Conservation (phyloP, 2,329 filamentous ascomycete genomes). For the Elsinoe australis region DNA sequence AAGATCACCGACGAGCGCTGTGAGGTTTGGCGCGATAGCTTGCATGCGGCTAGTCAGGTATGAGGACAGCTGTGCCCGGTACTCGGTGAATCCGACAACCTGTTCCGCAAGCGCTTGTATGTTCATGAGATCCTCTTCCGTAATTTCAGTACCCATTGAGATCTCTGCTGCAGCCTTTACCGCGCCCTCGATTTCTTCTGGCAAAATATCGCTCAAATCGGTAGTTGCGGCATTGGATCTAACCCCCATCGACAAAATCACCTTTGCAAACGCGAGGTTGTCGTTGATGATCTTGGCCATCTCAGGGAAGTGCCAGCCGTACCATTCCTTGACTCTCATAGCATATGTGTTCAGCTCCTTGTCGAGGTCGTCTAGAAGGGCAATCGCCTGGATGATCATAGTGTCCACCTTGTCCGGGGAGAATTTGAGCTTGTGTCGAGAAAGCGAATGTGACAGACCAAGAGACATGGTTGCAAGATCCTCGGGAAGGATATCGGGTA, state of each 20-base stretch:
- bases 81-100: conserved; percentile 85
- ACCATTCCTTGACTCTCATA: conserved; percentile 99
- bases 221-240: conserved; percentile 67
- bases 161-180: conserved; percentile 93
- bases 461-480: conserved; percentile 92
- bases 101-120: conserved; percentile 88
- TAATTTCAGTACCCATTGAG: conserved; percentile 98
- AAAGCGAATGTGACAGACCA: conserved; percentile 93
- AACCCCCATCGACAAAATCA: conserved; percentile 85
- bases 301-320: conserved; percentile 99
- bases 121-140: conserved; percentile 82
- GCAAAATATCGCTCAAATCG: conserved; percentile 81
- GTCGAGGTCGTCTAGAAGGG: conserved; percentile 88
- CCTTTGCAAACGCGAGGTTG: conserved; percentile 85
- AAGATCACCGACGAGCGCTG: conserved; percentile 82
- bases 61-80: conserved; percentile 75
- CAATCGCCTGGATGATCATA: conserved; percentile 98
- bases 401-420: conserved; percentile 97
- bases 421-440: conserved; percentile 97
- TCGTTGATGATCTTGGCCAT: conserved; percentile 95
- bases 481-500: conserved; percentile 75
- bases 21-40: conserved; percentile 92
- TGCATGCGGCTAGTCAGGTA: conserved; percentile 93
- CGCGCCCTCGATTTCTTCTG: conserved; percentile 86
- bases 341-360: conserved; percentile 98